Conservation (phyloP, 345 rosid genomes). For the Toxicodendron radicans region DNA sequence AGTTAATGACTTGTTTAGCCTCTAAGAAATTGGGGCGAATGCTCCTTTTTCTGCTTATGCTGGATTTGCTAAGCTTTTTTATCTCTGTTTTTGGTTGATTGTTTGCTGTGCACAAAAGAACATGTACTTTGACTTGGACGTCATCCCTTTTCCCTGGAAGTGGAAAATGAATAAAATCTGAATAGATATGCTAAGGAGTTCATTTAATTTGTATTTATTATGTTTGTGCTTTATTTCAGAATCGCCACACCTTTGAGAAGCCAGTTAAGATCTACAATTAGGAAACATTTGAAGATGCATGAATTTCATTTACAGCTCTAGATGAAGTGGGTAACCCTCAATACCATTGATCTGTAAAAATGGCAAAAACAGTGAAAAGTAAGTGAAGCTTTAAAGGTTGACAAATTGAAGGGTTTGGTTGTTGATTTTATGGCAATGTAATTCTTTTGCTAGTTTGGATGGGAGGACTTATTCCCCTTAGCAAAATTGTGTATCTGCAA, state of each 20-base stretch:
- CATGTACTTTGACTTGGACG: background rate
- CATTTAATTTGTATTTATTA: background rate
- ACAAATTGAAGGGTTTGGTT: constrained; percentile 3
- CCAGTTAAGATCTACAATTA: constrained; percentile 78
- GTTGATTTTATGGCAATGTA: constrained; percentile 26
- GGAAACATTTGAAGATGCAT: constrained; percentile 23
- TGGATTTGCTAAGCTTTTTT: background rate
- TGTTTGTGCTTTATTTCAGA: constrained; percentile 39
- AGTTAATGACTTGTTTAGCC: background rate
- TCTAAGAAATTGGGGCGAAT: background rate
- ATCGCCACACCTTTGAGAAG: constrained; percentile 67
- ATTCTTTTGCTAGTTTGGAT: constrained; percentile 20
- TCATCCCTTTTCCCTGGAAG: background rate
- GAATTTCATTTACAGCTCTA: constrained; percentile 17
- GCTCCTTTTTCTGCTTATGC: background rate
- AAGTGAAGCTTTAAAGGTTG: constrained; percentile 9
- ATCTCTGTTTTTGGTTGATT: background rate
- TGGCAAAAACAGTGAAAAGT: constrained; percentile 7
- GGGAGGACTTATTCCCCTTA: constrained; percentile 15
- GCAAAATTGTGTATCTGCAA: constrained; percentile 22
- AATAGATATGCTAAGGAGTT: background rate
- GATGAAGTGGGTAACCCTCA: constrained; percentile 18
- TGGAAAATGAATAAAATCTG: background rate
- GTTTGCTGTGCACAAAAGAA: background rate
- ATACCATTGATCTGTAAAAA: constrained; percentile 5